phyloP scores from a whole-genome alignment of 192 early-diverging fungal species.

The Endogone sp. region DNA sequence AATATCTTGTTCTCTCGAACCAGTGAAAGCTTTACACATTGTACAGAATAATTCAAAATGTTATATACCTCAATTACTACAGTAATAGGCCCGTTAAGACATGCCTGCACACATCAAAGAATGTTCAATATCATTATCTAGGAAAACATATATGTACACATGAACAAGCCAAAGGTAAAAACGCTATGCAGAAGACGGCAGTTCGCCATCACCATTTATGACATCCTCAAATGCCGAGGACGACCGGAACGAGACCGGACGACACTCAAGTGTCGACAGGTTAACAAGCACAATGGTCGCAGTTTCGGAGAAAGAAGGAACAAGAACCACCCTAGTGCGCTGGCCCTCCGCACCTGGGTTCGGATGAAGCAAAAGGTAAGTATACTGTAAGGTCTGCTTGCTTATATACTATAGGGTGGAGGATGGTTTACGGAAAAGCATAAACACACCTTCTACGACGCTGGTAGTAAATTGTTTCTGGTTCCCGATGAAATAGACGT shows the following conservation, averaged over 20 bases:
- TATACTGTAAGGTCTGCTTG: not conserved
- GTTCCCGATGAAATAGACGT: slow-evolving; percentile 91
- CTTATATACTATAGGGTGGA: no score
- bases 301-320: slow-evolving; percentile 74
- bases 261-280: slow-evolving; percentile 61
- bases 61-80: no score
- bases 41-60: no score
- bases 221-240: not conserved
- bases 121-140: no score
- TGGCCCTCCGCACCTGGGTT: slow-evolving; percentile 48
- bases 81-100: no score
- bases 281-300: slow-evolving; percentile 77
- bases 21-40: no score
- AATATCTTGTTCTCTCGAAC: no score
- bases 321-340: slow-evolving; percentile 61
- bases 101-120: no score
- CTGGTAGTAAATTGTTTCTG: slow-evolving; percentile 68
- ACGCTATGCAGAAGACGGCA: no score
- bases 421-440: not conserved
- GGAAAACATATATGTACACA: no score
- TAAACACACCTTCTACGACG: slow-evolving; percentile 41
- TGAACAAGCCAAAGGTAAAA: no score
- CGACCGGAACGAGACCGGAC: slow-evolving; percentile 25
- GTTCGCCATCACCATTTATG: no score
- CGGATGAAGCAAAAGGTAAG: not conserved